Percentiles rank a stretch among this genome's conserved stretches.
Evolutionary conservation across 2,329 filamentous ascomycete species (phyloP).

Genomic region (Fusarium anthophilum): DNA sequence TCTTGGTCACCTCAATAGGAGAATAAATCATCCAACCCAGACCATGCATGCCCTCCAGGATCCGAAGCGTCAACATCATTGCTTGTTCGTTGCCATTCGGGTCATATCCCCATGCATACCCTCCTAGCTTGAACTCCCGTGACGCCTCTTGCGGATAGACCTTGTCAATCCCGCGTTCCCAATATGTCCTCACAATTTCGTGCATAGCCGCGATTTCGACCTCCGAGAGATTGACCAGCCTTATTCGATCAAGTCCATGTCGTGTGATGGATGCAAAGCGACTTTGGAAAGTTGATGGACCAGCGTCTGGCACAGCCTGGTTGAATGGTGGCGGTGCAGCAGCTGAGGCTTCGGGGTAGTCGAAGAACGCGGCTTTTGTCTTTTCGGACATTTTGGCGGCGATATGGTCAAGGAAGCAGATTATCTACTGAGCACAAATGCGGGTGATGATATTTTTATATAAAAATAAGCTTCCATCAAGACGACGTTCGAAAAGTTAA

Average conservation of each 20-base stretch:
- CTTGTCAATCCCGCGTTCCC: conserved; percentile 6
- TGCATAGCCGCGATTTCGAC: background rate
- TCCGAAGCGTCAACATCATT: background rate
- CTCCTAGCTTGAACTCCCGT: conserved; percentile 18
- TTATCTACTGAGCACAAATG: accelerated
- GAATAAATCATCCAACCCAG: conserved; percentile 18
- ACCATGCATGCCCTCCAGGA: background rate
- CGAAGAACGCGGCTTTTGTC: background rate
- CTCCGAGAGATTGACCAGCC: conserved; percentile 12
- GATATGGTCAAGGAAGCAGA: accelerated
- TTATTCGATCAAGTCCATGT: conserved; percentile 2
- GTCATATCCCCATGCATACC: conserved; percentile 1
- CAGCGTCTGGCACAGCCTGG: background rate
- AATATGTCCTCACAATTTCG: background rate
- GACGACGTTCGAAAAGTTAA: no score
- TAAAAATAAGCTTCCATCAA: accelerated
- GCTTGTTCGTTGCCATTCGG: conserved; percentile 14
- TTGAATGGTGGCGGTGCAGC: background rate
- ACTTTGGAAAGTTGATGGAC: background rate
- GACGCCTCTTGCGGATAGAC: background rate
- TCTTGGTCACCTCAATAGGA: conserved; percentile 11
- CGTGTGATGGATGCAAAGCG: conserved; percentile 4
- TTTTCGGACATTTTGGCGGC: conserved; percentile 1
- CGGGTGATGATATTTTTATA: accelerated
- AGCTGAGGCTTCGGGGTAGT: background rate